These are phyloP conservation scores for Trichoderma polysporum DNA, from an alignment of 2,329 filamentous ascomycete species.

Conservation along the genomic window DNA sequence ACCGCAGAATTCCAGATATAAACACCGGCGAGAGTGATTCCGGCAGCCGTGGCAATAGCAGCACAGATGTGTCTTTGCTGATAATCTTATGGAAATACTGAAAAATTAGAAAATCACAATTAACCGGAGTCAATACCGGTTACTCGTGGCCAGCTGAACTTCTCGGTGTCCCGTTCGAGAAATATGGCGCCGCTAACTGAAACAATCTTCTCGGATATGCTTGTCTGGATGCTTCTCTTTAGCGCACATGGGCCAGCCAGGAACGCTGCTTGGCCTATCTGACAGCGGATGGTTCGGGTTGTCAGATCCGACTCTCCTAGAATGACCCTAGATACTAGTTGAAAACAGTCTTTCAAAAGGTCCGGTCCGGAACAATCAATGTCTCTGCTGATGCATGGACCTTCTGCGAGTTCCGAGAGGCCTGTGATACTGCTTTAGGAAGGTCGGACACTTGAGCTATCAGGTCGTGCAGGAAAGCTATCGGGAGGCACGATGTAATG, in stretches of 20 bases:
- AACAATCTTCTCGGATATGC: neutral
- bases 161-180: constrained; percentile 2
- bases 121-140: neutral
- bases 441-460: neutral
- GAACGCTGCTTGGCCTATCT: neutral
- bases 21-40: too few species aligned
- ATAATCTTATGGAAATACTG: too few species aligned
- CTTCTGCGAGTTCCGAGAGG: neutral
- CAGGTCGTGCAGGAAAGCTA: neutral
- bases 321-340: too few species aligned
- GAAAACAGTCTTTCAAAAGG: too few species aligned
- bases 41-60: too few species aligned
- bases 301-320: neutral
- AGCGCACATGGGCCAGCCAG: neutral
- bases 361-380: too few species aligned
- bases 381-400: neutral
- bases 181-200: neutral
- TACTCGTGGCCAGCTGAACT: neutral
- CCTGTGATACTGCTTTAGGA: neutral
- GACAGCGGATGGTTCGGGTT: neutral
- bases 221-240: neutral
- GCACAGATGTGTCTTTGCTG: too few species aligned
- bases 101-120: too few species aligned
- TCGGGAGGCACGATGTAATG: neutral
- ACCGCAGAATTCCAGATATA: too few species aligned